phyloP scores from a whole-genome alignment of 164 flowering plant species.

The Brasenia schreberi region DNA sequence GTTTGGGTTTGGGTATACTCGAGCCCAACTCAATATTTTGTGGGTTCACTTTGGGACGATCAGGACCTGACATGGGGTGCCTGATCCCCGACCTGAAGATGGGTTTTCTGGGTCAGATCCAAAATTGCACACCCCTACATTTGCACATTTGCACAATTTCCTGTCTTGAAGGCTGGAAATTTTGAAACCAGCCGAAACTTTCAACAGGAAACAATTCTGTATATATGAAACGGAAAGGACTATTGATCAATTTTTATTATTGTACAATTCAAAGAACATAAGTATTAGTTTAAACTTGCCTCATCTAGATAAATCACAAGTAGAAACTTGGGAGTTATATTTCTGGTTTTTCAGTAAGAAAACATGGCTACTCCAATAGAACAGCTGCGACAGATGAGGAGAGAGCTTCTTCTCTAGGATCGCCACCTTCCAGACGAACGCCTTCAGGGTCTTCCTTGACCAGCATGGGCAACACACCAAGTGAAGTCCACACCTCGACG shows the following conservation, averaged over 20 bases:
- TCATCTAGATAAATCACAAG: background rate
- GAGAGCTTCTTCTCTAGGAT: constrained; percentile 57
- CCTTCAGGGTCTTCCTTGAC: constrained; percentile 94
- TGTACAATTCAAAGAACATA: background rate
- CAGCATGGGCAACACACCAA: constrained; percentile 66
- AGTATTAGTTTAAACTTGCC: background rate
- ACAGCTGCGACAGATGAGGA: constrained; percentile 47
- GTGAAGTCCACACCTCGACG: constrained; percentile 57
- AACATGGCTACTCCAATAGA: constrained; percentile 11
- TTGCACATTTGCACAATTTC: too few relatives aligned
- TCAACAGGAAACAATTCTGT: too few relatives aligned
- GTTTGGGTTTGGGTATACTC: too few relatives aligned
- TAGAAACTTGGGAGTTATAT: background rate
- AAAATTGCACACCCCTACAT: too few relatives aligned
- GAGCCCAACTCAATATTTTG: too few relatives aligned
- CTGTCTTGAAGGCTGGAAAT: too few relatives aligned
- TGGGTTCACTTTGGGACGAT: too few relatives aligned
- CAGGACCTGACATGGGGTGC: too few relatives aligned
- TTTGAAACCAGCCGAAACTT: too few relatives aligned
- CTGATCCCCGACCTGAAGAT: too few relatives aligned
- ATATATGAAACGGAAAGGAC: too few relatives aligned
- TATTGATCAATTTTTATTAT: background rate
- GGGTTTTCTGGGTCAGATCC: too few relatives aligned
- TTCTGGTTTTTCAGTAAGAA: background rate
- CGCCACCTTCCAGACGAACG: constrained; percentile 59